Conservation (phyloP, 805 yeast genomes). For the Starmerella gropengiesseri region DNA sequence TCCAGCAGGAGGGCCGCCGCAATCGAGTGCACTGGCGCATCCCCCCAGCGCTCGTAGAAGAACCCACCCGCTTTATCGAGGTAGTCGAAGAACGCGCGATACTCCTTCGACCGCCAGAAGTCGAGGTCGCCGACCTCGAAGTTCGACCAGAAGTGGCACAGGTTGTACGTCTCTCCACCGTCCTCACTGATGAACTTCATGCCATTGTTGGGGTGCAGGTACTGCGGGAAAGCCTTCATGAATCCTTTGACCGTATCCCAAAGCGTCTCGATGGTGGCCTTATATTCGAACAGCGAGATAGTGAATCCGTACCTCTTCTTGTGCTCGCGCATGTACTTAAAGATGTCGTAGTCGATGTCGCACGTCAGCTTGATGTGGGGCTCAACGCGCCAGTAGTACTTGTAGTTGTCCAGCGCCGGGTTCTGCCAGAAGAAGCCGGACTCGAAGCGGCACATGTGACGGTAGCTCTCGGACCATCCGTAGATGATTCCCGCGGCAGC, state of each 20-base stretch:
- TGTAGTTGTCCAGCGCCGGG: constrained; percentile 52
- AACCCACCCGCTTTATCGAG: constrained; percentile 66
- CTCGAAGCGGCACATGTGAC: constrained; percentile 86
- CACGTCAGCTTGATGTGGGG: constrained; percentile 67
- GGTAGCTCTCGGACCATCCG: constrained; percentile 64
- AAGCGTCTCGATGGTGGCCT: constrained; percentile 59
- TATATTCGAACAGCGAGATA: constrained; percentile 57
- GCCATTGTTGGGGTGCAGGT: constrained; percentile 49
- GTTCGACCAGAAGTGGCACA: constrained; percentile 83
- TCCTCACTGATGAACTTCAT: constrained; percentile 64
- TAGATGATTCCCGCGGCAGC: constrained; percentile 46
- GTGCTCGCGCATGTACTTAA: constrained; percentile 69
- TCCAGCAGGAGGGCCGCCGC: constrained; percentile 55
- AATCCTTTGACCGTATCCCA: constrained; percentile 67
- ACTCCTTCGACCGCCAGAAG: constrained; percentile 49
- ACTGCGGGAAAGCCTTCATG: constrained; percentile 47
- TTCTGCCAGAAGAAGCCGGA: constrained; percentile 77
- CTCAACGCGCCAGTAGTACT: constrained; percentile 90
- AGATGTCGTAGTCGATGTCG: constrained; percentile 68
- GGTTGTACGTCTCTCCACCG: constrained; percentile 58
- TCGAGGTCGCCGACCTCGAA: constrained; percentile 67
- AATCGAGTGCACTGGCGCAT: constrained; percentile 80
- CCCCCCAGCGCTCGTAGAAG: constrained; percentile 87
- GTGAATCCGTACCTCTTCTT: constrained; percentile 67
- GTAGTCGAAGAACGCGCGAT: constrained; percentile 48